Conservation (phyloP, 1,139 yeast genomes). For the Zhuliangozyma blackwelliae region DNA sequence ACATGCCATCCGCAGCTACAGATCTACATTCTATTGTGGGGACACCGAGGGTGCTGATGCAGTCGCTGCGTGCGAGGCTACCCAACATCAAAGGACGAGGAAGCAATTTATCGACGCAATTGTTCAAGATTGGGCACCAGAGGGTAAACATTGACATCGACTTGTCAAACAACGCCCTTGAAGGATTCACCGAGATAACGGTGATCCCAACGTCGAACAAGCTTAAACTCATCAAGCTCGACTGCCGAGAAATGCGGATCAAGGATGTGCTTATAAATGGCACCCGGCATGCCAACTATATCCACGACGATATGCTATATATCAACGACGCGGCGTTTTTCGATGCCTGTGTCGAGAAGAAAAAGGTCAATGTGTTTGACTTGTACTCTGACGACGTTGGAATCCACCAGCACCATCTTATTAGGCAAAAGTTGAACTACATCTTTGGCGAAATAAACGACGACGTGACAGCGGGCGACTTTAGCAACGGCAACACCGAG, state of each 20-base stretch:
- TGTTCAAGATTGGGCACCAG: slow-evolving; percentile 63
- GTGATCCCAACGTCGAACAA: slow-evolving; percentile 64
- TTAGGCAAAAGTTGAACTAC: slow-evolving; percentile 59
- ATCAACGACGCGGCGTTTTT: slow-evolving; percentile 32
- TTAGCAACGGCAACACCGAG: slow-evolving; percentile 50
- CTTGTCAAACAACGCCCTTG: slow-evolving; percentile 45
- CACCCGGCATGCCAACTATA: slow-evolving; percentile 28
- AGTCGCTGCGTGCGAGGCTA: slow-evolving; percentile 4
- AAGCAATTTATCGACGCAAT: slow-evolving; percentile 30
- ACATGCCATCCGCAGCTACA: slow-evolving; percentile 7
- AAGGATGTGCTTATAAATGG: slow-evolving; percentile 60
- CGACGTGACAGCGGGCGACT: slow-evolving; percentile 15
- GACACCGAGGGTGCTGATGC: slow-evolving; percentile 5
- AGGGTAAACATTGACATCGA: slow-evolving; percentile 66
- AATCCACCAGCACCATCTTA: slow-evolving; percentile 59
- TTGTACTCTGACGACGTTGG: slow-evolving; percentile 40
- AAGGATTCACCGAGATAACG: slow-evolving; percentile 83
- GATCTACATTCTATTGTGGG: slow-evolving; percentile 5
- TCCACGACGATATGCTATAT: slow-evolving; percentile 36
- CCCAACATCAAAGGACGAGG: not conserved
- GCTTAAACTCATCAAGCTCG: slow-evolving; percentile 61
- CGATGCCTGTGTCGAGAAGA: slow-evolving; percentile 17
- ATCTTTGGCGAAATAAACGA: slow-evolving; percentile 51
- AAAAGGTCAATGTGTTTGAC: slow-evolving; percentile 35
- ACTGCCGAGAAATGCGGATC: slow-evolving; percentile 74